These are phyloP conservation scores for Hibiscus mutabilis DNA, from an alignment of 345 rosid genomes.

Conservation along the genomic window DNA sequence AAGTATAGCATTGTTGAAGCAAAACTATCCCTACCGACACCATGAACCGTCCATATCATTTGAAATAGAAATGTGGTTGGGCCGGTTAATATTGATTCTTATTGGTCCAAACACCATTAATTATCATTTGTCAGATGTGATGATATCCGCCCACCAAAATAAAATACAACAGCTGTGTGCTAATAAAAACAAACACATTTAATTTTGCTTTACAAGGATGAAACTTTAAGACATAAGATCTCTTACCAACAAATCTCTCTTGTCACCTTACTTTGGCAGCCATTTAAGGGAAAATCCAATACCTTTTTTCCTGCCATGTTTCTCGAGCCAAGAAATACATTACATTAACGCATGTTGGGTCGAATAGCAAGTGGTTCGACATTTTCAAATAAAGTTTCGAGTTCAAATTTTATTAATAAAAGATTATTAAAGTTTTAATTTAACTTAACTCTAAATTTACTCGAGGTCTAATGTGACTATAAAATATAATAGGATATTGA, in stretches of 20 bases:
- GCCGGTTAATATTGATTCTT: not conserved
- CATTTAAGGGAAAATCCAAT: not conserved
- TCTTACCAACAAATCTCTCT: not conserved
- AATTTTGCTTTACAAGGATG: not conserved
- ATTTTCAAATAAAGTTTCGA: too few species aligned
- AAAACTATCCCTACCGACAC: too few species aligned
- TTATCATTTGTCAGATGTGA: not conserved
- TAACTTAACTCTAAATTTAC: too few species aligned
- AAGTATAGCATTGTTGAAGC: too few species aligned
- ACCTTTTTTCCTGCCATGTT: too few species aligned
- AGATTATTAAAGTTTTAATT: too few species aligned
- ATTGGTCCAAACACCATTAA: not conserved
- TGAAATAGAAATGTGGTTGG: not conserved
- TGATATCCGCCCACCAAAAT: not conserved
- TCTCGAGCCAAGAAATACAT: not conserved
- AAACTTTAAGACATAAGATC: not conserved
- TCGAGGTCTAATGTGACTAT: too few species aligned
- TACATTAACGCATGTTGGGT: too few species aligned
- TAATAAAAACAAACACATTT: not conserved
- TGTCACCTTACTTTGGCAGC: not conserved
- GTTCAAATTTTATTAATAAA: too few species aligned
- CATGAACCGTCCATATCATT: not conserved
- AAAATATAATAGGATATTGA: too few species aligned
- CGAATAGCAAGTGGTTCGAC: too few species aligned
- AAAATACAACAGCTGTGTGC: not conserved